Conservation (phyloP, 73 alveolate genomes). For the Paramecium pentaurelia region DNA sequence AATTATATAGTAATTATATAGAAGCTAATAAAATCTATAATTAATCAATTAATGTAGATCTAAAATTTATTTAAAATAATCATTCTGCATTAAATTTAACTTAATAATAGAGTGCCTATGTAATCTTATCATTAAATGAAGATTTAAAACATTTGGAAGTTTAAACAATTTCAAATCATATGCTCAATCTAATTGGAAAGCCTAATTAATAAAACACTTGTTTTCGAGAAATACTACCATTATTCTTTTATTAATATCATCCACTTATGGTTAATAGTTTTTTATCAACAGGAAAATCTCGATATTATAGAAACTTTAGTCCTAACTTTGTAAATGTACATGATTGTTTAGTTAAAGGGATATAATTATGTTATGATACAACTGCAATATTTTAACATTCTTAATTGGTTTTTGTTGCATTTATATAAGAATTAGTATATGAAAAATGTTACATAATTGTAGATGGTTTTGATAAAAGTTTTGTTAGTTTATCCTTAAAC, state of each 20-base stretch:
- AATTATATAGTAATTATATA: not conserved
- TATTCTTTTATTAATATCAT: not conserved
- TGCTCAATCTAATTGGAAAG: not conserved
- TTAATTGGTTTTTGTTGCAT: not conserved
- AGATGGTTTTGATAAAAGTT: not conserved
- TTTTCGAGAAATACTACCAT: not conserved
- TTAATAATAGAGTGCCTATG: not conserved
- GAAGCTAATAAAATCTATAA: not conserved
- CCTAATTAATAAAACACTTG: not conserved
- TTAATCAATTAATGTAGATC: not conserved
- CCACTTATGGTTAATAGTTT: not conserved
- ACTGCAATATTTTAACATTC: not conserved
- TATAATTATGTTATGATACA: not conserved
- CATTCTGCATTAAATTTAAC: not conserved
- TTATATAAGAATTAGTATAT: not conserved
- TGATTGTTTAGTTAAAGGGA: not conserved
- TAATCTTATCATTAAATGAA: not conserved
- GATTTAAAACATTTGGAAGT: slow-evolving; percentile 2
- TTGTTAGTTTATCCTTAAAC: not conserved
- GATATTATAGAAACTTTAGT: slow-evolving; percentile 11
- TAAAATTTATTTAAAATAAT: not conserved
- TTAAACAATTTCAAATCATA: not conserved
- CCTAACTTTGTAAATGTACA: not conserved
- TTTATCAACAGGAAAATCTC: not conserved
- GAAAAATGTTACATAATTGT: not conserved